phyloP scores from a whole-genome alignment of 2,329 filamentous ascomycete genomes.

The Penicillium corylophilum region DNA sequence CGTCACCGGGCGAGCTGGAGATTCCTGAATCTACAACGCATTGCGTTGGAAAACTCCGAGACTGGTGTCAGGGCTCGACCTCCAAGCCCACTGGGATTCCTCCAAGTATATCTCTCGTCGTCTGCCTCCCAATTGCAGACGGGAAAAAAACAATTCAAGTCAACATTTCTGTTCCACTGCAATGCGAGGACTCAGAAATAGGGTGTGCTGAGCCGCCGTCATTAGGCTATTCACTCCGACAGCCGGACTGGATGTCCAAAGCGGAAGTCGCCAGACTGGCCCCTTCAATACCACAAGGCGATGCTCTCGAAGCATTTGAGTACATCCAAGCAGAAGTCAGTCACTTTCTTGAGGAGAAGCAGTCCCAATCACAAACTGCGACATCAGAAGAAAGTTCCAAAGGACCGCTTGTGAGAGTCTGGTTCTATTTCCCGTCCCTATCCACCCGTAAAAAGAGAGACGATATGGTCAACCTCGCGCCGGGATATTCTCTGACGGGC shows the following conservation, averaged over 20 bases:
- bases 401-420: slow-evolving; percentile 50
- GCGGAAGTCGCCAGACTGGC: slow-evolving; percentile 45
- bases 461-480: slow-evolving; percentile 56
- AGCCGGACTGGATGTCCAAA: slow-evolving; percentile 55
- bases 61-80: slow-evolving; percentile 26
- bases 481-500: slow-evolving; percentile 55
- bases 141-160: slow-evolving; percentile 28
- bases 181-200: slow-evolving; percentile 9
- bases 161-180: slow-evolving; percentile 30
- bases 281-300: slow-evolving; percentile 42
- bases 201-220: slow-evolving; percentile 23
- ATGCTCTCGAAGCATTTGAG: slow-evolving; percentile 50
- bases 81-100: slow-evolving; percentile 17
- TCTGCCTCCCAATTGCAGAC: slow-evolving; percentile 26
- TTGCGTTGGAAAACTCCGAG: slow-evolving; percentile 27
- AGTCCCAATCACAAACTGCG: background rate
- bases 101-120: slow-evolving; percentile 21
- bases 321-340: slow-evolving; percentile 41
- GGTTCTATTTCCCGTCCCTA: slow-evolving; percentile 65
- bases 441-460: slow-evolving; percentile 59
- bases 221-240: slow-evolving; percentile 41
- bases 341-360: slow-evolving; percentile 28
- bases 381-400: slow-evolving; percentile 4
- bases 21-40: slow-evolving; percentile 36
- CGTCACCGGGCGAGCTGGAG: slow-evolving; percentile 42